These are phyloP conservation scores for Penicillium roqueforti DNA, from an alignment of 495 filamentous ascomycete species.

Conservation along the genomic window DNA sequence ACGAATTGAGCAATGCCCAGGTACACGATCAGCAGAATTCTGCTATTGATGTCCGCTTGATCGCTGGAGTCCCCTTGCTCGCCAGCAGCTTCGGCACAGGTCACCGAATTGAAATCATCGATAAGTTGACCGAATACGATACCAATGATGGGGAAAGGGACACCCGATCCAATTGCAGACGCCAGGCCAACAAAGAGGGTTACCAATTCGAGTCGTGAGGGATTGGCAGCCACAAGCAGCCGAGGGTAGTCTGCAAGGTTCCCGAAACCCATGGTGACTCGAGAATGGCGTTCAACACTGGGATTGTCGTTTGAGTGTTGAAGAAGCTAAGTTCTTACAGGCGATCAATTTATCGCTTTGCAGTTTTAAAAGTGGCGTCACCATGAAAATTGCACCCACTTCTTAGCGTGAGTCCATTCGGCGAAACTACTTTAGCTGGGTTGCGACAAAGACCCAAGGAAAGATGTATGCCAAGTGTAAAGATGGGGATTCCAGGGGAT, in stretches of 20 bases:
- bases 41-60: constrained; percentile 48
- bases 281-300: constrained; percentile 4
- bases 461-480: constrained; percentile 1
- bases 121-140: constrained; percentile 66
- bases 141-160: constrained; percentile 64
- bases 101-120: constrained; percentile 59
- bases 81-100: constrained; percentile 39
- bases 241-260: constrained; percentile 38
- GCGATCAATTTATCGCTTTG: constrained; percentile 8
- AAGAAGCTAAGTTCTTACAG: constrained; percentile 4
- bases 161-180: constrained; percentile 56
- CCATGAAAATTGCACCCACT: constrained; percentile 5
- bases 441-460: neutral
- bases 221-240: constrained; percentile 38
- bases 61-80: constrained; percentile 18
- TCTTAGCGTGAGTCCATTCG: constrained; percentile 8
- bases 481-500: neutral
- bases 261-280: constrained; percentile 25
- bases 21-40: constrained; percentile 60
- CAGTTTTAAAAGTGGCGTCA: constrained; percentile 7
- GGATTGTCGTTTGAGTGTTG: constrained; percentile 6
- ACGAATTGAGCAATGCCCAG: constrained; percentile 59
- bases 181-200: constrained; percentile 40
- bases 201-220: constrained; percentile 16
- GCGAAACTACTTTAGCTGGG: neutral